Percentiles rank a stretch among this genome's conserved stretches.
These are phyloP conservation scores for Alternaria longipes DNA, from an alignment of 2,329 filamentous ascomycete species.

Conservation along the genomic window DNA sequence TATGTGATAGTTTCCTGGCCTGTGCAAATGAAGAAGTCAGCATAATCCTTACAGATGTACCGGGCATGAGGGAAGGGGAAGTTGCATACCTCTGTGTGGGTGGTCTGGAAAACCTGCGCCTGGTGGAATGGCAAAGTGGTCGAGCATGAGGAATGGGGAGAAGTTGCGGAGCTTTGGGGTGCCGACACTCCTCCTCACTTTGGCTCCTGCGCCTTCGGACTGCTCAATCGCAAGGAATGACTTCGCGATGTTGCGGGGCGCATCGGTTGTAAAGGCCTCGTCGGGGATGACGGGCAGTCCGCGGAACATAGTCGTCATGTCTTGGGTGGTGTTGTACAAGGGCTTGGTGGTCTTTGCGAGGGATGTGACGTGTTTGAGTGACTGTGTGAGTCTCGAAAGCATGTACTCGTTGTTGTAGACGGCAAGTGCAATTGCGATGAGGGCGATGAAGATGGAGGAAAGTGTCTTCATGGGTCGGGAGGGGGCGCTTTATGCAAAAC, in stretches of 20 bases:
- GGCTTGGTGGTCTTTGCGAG: constrained; percentile 26
- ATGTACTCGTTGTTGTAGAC: constrained; percentile 54
- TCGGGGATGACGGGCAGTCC: constrained; percentile 61
- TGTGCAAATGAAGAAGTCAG: not conserved
- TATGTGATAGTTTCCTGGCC: constrained; percentile 88
- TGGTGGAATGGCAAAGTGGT: constrained; percentile 81
- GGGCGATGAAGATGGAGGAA: constrained; percentile 54
- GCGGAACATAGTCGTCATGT: constrained; percentile 53
- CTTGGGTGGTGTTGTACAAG: constrained; percentile 36
- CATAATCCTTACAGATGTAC: not conserved
- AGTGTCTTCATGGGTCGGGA: constrained; percentile 49
- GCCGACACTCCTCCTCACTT: constrained; percentile 86
- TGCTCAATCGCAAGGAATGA: constrained; percentile 86
- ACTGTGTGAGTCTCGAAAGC: constrained; percentile 49
- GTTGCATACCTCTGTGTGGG: constrained; percentile 69
- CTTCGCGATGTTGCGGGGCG: constrained; percentile 79
- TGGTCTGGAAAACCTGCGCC: constrained; percentile 93
- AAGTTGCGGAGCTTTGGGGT: constrained; percentile 85
- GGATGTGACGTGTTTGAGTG: constrained; percentile 42
- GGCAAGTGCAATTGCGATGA: constrained; percentile 53
- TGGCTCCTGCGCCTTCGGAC: constrained; percentile 85
- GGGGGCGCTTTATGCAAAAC: constrained; percentile 46
- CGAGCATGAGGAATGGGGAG: constrained; percentile 94
- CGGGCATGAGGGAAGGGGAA: not conserved
- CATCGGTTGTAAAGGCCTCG: constrained; percentile 48